Base-by-base conservation (phyloP, 768 basidiomycete genomes). In the Xerocomellus intermedius region DNA sequence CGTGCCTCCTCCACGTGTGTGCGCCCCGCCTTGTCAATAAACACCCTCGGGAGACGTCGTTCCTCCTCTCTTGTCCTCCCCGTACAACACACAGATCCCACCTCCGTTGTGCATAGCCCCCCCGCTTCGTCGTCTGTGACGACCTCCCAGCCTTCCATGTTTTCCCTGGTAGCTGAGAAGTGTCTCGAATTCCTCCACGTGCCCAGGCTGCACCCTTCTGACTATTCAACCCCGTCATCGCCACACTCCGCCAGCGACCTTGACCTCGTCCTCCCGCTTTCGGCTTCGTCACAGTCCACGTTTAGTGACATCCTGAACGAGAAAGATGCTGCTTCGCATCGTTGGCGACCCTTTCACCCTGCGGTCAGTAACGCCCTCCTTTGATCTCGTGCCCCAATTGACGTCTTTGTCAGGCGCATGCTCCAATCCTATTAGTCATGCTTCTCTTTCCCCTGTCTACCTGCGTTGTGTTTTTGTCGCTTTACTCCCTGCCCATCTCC, bases 371-470 rank as follows among this genome's bases (percentile, higher is more conserved):
- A 32, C n/a, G 5, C 16, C 22, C 43, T 38, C 33, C 33, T 32
- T 47, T 42, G 28, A 14, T 55, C 41, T 44, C 41, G 47, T 56
- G 50, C 55, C 7, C 28, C 28, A 35, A 16, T 46, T 66, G 54
- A 61, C 42, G n/a, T 36, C 48, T 43, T 41, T 42, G 28, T 38
- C 55, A 80, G 79, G 67, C 84, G 5, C 79, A 85, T 53, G 75
- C 84, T 30, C 84, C 88, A 21, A 69, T 89, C 30, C 79, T 91
- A n/a, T 82, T 88, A 32, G 83, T 82, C 46, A 73, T 91, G 52
- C 81, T 87, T 36, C 69, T 87, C 41, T 82, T 88, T 63, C 84
- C 80, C 64, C 75, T 92, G n/a, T 86, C 88, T 16, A 86, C 89
- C 12, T 70, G 68, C 17, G 50, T 82, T 8, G 73, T 82, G 37